Evolutionary conservation across 192 early-diverging fungal species (phyloP), one percentile per base, ranked within the genome.

Genomic region (Mortierella claussenii): DNA sequence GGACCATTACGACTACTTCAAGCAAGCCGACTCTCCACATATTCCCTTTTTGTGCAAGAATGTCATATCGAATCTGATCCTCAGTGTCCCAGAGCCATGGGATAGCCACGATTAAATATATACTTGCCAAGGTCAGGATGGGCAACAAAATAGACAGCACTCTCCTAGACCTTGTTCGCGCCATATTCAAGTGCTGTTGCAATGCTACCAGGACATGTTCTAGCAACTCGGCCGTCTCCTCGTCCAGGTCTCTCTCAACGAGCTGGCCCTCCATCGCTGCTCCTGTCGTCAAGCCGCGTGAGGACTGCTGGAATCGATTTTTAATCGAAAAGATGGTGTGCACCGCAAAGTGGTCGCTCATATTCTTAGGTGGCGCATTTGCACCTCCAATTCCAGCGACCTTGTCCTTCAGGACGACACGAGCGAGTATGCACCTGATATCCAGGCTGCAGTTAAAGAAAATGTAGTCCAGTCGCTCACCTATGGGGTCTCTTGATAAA

Each of bases 401-500:
- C 24, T 23, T 27, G 12, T 75, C 63, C 10, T 52, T 24, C 4
- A 75, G 40, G 0, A 60, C 57, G 9, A 75, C 71, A 8, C 66
- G 23, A 0, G 48, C 49, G 10, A 15, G 3, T 4, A 28, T 47
- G 33, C 85, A 87, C 27, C 21, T 26, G 18, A 87, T 34, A 44
- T 71, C 47, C 13, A 67, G 36, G 21, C 66, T 81, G 2, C 45
- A 21, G 12, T 69, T 52, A 47, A 78, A 85, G 55, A 87, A 82
- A 11, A 87, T 73, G 44, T 83, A 88, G 44, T 88, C 86, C 11
- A 88, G 64, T 23, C 86, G 78, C 26, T 83, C 78, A 12, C 86
- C 86, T 7, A 75, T 66, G 5, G 49, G 62, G 23, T 63, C 46
- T 4, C 51, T 33, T 0, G 71, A 60, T 34, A 65, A 28, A 0